Base-by-base conservation (phyloP, 805 yeast genomes). In the Metschnikowia kofuensis region DNA sequence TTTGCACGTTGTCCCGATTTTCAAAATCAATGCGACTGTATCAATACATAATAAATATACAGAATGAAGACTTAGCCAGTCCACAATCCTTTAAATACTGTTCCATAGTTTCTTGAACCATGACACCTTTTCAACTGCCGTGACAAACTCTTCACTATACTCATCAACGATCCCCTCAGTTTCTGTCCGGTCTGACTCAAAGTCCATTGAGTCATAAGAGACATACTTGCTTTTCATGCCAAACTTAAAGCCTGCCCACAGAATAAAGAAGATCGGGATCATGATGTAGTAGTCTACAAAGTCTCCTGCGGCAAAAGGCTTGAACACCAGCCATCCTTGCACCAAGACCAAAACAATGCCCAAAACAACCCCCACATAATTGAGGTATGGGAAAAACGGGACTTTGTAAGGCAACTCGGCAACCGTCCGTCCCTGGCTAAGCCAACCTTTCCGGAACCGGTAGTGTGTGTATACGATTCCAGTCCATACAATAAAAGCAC, bases 401-500 rank as follows among this genome's bases (percentile, higher is more conserved):
- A 56, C 53, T 11, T 43, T 49, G 38, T 48, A 60, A 2, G 58
- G 57, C 44, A 60, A 53, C 9, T 54, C 57, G 2, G 44, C 45
- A 2, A 47, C 29, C 2, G 40, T 27, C 16, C 48, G 42, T 10
- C 62, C 64, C 35, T 55, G 57, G 13, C 38, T 44, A 7, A 57
- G 7, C 64, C 64, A 60, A 7, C 62, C 64, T 32, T 40, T 44
- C 31, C 64, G 56, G 47, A 58, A 60, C 29, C 60, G 47, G 21
- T 43, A 53, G 40, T 60, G 61, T 11, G 60, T 47, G 30, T 43
- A 49, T 21, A 57, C 50, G 31, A 60, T 58, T 12, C 56, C 60
- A 4, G 62, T 55, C 64, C 64, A 60, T 10, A 58, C 62, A 30
- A 60, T 55, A 39, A 60, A 58, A 15, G 60, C 57, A 48, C 55